Evolutionary conservation across 1,139 yeast species (phyloP).

Genomic region (Blastobotrys ciferrii): DNA sequence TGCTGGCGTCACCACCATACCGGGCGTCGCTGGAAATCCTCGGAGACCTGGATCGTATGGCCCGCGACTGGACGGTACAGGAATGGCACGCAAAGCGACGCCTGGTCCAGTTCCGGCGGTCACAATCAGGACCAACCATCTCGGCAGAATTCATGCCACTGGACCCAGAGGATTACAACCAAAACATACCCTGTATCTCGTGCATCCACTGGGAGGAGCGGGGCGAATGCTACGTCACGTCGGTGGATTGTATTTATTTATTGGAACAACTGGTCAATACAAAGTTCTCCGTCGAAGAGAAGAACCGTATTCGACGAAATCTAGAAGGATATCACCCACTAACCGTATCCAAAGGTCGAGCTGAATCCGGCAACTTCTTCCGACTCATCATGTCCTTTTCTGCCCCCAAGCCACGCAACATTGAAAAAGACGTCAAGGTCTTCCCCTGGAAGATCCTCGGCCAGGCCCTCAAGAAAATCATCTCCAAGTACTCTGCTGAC

Average conservation of each 20-base stretch:
- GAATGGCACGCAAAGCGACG: conserved; percentile 37
- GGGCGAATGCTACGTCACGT: conserved; percentile 54
- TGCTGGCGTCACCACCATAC: conserved; percentile 20
- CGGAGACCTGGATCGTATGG: conserved; percentile 38
- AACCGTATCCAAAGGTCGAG: conserved; percentile 54
- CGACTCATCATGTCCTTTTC: conserved; percentile 61
- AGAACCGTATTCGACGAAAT: conserved; percentile 67
- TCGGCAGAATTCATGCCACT: conserved; percentile 36
- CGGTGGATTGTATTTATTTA: conserved; percentile 61
- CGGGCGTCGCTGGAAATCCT: conserved; percentile 35
- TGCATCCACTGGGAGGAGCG: conserved; percentile 63
- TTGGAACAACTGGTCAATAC: conserved; percentile 58
- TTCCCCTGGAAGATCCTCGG: conserved; percentile 58
- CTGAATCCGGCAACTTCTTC: conserved; percentile 51
- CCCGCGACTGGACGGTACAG: conserved; percentile 35
- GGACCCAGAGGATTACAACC: conserved; percentile 33
- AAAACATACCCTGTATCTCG: conserved; percentile 43
- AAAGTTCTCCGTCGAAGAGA: conserved; percentile 63
- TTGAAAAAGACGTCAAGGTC: conserved; percentile 71
- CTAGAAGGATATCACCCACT: conserved; percentile 63
- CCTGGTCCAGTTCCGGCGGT: conserved; percentile 36
- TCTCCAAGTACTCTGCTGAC: conserved; percentile 52
- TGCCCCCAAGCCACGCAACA: conserved; percentile 67
- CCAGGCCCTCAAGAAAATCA: conserved; percentile 58
- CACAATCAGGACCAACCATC: conserved; percentile 39